Evolutionary conservation across 139 green algal genomes (phyloP).

Genomic region (Coelastrella sp.): DNA sequence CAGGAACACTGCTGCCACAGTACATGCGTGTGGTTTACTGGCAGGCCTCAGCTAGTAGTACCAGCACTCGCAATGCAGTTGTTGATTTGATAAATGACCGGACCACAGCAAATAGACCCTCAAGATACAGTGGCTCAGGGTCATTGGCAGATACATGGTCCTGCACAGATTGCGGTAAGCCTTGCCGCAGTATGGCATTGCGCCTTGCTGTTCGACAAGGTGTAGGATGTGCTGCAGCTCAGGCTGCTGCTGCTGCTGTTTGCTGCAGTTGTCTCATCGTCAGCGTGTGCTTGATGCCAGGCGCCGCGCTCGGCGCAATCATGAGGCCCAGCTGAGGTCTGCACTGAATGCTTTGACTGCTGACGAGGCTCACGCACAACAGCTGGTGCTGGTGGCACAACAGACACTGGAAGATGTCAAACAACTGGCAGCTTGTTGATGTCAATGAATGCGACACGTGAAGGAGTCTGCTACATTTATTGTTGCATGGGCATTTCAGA

Average conservation of each 20-base stretch:
- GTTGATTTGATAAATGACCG: too few relatives aligned
- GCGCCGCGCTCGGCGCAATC: background rate
- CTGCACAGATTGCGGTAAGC: too few relatives aligned
- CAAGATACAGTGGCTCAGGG: too few relatives aligned
- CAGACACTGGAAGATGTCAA: conserved; percentile 36
- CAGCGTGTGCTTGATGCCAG: conserved; percentile 26
- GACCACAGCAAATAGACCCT: too few relatives aligned
- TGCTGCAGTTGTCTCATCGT: conserved; percentile 8
- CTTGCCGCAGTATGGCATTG: too few relatives aligned
- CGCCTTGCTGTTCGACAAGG: background rate
- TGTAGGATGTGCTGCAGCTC: background rate
- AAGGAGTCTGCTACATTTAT: too few relatives aligned
- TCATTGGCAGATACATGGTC: too few relatives aligned
- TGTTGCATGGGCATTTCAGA: too few relatives aligned
- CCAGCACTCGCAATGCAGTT: too few relatives aligned
- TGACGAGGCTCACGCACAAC: conserved; percentile 24
- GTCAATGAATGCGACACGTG: too few relatives aligned
- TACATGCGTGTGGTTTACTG: background rate
- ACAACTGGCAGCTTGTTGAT: too few relatives aligned
- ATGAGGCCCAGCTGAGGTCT: conserved; percentile 18
- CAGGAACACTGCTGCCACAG: background rate
- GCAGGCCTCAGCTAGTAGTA: too few relatives aligned
- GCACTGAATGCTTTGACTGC: conserved; percentile 12
- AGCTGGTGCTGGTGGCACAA: conserved; percentile 27
- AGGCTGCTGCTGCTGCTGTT: background rate